A percentile compares a stretch with the other conserved stretches of the same genome.
phyloP scores from a whole-genome alignment of 1,284 basidiomycete genomes.

The Thelephora terrestris region DNA sequence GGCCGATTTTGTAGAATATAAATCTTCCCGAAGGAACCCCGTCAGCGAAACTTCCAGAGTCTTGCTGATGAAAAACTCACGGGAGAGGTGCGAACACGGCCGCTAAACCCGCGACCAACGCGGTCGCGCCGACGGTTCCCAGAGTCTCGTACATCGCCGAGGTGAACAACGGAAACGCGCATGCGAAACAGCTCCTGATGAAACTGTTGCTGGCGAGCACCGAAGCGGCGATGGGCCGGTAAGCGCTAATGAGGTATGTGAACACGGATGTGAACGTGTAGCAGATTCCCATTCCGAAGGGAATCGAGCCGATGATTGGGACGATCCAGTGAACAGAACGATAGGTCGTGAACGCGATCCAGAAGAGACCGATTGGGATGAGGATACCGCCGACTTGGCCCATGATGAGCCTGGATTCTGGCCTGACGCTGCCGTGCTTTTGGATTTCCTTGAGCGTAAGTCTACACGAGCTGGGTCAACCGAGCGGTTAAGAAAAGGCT shows the following conservation, averaged over 20 bases:
- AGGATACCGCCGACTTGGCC: slow-evolving; percentile 62
- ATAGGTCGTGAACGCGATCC: slow-evolving; percentile 68
- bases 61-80: slow-evolving; percentile 27
- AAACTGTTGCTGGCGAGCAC: slow-evolving; percentile 71
- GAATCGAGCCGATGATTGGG: slow-evolving; percentile 54
- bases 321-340: slow-evolving; percentile 61
- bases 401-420: slow-evolving; percentile 54
- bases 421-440: slow-evolving; percentile 24
- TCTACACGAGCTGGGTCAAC: slow-evolving; percentile 11
- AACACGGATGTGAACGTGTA: slow-evolving; percentile 62
- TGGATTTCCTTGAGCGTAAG: slow-evolving; percentile 21
- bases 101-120: slow-evolving; percentile 64
- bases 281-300: slow-evolving; percentile 49
- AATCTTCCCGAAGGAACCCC: slow-evolving; percentile 18
- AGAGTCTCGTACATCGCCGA: slow-evolving; percentile 45
- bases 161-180: slow-evolving; percentile 65
- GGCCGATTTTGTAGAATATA: slow-evolving; percentile 31
- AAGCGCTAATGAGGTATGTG: slow-evolving; percentile 63
- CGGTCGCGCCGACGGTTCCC: slow-evolving; percentile 67
- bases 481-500: slow-evolving; percentile 6
- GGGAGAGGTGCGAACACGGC: slow-evolving; percentile 65
- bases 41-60: background rate
- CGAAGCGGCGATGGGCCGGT: slow-evolving; percentile 68
- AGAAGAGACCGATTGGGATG: slow-evolving; percentile 58
- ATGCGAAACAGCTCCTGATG: slow-evolving; percentile 56